Evolutionary conservation across 192 early-diverging fungal genomes (phyloP).

Genomic region (Obelidium mucronatum): DNA sequence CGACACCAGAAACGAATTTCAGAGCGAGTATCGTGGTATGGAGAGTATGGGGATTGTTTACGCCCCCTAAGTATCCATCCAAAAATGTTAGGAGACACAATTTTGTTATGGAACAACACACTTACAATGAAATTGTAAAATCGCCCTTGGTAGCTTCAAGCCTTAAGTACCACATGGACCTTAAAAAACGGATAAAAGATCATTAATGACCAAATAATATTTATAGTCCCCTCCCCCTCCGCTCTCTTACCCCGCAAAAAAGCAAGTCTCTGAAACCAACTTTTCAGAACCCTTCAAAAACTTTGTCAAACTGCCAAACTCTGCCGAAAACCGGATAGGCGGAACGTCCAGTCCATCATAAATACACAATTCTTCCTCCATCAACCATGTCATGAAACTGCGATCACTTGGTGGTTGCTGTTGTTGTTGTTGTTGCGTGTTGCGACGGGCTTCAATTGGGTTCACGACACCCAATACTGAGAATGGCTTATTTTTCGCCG

Average conservation of each 20-base stretch:
- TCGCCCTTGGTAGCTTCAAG: slow-evolving; percentile 6
- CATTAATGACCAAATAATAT: too few species aligned
- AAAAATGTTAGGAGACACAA: neutral
- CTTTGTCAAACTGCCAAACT: slow-evolving; percentile 1
- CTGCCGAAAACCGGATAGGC: slow-evolving; percentile 17
- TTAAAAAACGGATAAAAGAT: neutral
- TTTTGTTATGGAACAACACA: neutral
- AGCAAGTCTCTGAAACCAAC: neutral
- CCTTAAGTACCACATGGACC: slow-evolving; percentile 20
- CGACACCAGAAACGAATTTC: slow-evolving; percentile 29
- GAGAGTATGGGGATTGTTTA: slow-evolving; percentile 20
- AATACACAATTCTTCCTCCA: slow-evolving; percentile 4
- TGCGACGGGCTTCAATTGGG: neutral
- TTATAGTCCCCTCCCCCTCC: too few species aligned
- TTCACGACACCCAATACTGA: neutral
- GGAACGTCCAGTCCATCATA: slow-evolving; percentile 12
- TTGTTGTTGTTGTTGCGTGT: neutral
- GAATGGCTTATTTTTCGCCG: neutral
- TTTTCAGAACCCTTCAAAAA: slow-evolving; percentile 29
- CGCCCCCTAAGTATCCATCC: neutral
- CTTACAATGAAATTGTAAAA: slow-evolving; percentile 18
- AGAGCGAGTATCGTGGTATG: slow-evolving; percentile 18
- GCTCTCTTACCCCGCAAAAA: slow-evolving; percentile 25
- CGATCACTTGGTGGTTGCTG: neutral
- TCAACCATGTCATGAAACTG: slow-evolving; percentile 7